A percentile compares a stretch with the other conserved stretches of the same genome.
Evolutionary conservation across 768 basidiomycete species (phyloP).

Genomic region (Sarcomyxa edulis): DNA sequence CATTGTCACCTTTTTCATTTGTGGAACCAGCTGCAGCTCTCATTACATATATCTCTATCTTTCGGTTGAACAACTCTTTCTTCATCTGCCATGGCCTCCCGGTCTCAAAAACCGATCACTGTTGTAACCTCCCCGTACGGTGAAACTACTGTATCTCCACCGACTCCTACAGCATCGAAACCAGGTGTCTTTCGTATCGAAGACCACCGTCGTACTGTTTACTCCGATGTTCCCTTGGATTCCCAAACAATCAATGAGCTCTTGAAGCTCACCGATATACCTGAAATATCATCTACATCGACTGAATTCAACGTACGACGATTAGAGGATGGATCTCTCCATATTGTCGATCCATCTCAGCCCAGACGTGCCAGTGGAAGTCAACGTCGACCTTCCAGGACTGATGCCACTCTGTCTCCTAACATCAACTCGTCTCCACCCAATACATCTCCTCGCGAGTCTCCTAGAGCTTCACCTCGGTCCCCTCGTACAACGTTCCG

Average conservation of each 20-base stretch:
- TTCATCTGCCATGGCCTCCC: neutral
- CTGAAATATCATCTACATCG: too few relatives aligned
- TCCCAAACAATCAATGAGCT: conserved; percentile 31
- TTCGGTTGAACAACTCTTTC: too few relatives aligned
- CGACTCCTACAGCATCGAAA: conserved; percentile 17
- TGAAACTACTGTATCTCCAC: conserved; percentile 7
- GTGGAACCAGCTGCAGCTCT: too few relatives aligned
- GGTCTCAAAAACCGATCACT: conserved; percentile 5
- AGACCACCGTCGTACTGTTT: conserved; percentile 40
- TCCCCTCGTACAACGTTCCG: conserved; percentile 14
- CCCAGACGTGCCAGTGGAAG: too few relatives aligned
- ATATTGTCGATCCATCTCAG: too few relatives aligned
- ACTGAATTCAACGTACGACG: too few relatives aligned
- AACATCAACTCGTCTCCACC: too few relatives aligned
- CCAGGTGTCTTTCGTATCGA: conserved; percentile 38
- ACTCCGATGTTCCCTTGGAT: conserved; percentile 39
- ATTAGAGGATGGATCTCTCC: too few relatives aligned
- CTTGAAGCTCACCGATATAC: conserved; percentile 30
- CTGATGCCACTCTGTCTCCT: neutral
- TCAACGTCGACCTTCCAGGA: neutral
- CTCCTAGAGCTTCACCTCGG: conserved; percentile 14
- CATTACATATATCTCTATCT: too few relatives aligned
- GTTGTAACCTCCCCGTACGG: conserved; percentile 6
- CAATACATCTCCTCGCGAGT: conserved; percentile 6
- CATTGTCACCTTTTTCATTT: too few relatives aligned